These are phyloP conservation scores for Yamadazyma trypodendri DNA, from an alignment of 1,139 yeast species.

Conservation along the genomic window DNA sequence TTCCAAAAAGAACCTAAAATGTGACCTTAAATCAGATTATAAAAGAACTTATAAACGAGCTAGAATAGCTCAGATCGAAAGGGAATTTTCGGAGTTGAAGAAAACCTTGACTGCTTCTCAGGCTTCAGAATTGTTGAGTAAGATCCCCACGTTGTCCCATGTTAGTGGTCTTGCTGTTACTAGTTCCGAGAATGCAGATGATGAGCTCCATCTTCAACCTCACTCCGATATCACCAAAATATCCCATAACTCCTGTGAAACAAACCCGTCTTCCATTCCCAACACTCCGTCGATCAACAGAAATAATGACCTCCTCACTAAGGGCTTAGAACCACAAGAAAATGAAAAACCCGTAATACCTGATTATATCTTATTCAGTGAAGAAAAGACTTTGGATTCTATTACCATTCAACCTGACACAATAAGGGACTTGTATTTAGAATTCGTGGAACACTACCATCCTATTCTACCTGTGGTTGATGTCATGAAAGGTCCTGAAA, in stretches of 20 bases:
- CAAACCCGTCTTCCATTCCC: slow-evolving; percentile 25
- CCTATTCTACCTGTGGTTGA: slow-evolving; percentile 87
- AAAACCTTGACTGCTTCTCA: slow-evolving; percentile 53
- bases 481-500: slow-evolving; percentile 75
- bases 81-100: slow-evolving; percentile 69
- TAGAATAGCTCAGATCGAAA: slow-evolving; percentile 78
- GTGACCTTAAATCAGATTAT: slow-evolving; percentile 76
- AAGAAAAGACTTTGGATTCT: slow-evolving; percentile 67
- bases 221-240: slow-evolving; percentile 3
- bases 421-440: slow-evolving; percentile 64
- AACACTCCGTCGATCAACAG: slow-evolving; percentile 33
- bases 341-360: slow-evolving; percentile 24
- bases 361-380: slow-evolving; percentile 47
- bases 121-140: slow-evolving; percentile 44
- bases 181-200: not conserved
- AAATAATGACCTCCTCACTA: slow-evolving; percentile 9
- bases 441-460: slow-evolving; percentile 74
- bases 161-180: not conserved
- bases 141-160: slow-evolving; percentile 25
- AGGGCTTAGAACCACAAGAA: not conserved
- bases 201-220: not conserved
- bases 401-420: slow-evolving; percentile 59
- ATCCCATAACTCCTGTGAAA: slow-evolving; percentile 13
- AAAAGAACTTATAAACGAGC: slow-evolving; percentile 89
- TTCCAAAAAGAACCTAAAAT: slow-evolving; percentile 61